phyloP scores from a whole-genome alignment of 345 rosid genomes.

The Citrus maxima region DNA sequence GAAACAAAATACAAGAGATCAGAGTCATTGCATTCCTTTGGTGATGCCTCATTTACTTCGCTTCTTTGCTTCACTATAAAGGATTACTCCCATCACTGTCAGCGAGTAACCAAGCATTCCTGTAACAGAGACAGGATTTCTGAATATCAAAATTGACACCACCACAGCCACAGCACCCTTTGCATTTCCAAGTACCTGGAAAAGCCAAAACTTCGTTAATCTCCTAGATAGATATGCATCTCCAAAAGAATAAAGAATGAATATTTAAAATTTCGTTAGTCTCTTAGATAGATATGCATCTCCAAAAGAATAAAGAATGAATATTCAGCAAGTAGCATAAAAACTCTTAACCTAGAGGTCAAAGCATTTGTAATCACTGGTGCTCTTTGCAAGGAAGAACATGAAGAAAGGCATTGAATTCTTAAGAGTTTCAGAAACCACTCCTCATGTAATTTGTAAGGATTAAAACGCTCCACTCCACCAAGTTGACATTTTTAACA shows the following conservation, averaged over 20 bases:
- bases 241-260: neutral
- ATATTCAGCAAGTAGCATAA: neutral
- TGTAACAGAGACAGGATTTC: conserved; percentile 92
- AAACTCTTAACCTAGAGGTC: neutral
- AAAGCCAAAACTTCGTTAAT: conserved; percentile 9
- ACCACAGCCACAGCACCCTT: conserved; percentile 99
- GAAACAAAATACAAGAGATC: conserved; percentile 21
- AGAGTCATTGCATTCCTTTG: neutral
- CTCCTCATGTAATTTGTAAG: neutral
- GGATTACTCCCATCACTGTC: conserved; percentile 89
- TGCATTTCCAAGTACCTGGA: conserved; percentile 95
- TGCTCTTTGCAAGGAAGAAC: neutral
- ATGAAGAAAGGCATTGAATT: neutral
- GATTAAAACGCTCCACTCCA: neutral
- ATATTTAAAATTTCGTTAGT: neutral
- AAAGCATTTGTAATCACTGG: neutral
- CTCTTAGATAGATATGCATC: neutral
- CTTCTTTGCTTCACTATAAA: conserved; percentile 98
- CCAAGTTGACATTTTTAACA: neutral
- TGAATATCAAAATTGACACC: conserved; percentile 89
- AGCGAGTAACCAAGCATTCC: conserved; percentile 96
- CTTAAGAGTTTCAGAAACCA: neutral
- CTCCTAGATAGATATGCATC: neutral
- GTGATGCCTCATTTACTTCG: conserved; percentile 59
- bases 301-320: neutral